Base-by-base conservation (phyloP, 768 basidiomycete species). In the Panaeolus cyanescens region DNA sequence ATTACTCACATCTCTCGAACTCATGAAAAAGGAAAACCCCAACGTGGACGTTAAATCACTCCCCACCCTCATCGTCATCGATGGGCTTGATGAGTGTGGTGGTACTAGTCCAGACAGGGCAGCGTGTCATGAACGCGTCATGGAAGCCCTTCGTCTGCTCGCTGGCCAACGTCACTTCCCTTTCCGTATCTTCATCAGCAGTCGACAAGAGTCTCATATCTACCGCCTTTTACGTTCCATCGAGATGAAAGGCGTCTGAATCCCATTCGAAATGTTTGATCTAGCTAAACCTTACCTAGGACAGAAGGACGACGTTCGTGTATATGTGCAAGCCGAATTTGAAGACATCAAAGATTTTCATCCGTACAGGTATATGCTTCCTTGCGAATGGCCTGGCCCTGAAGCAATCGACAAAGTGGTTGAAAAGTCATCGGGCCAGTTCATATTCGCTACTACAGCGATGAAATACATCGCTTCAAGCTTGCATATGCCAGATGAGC, bases 21-120 rank as follows among this genome's bases (percentile, higher is more conserved):
- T 6, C 12, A 6, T 40, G 19, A 40, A 20, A 7, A 7, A 19
- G 19, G 39, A 20, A 7, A 5, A 40, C 22, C 19, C 19, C 3
- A 22, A 40, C 19, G 5, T 40, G 6, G 39, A 40, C 10, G 19
- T 20, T 15, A 22, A 30, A 9, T 32, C 8, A 13, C 30, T 5
- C n/a, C 54, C 54, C 25, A 36, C 25, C 32, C 30, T 60, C 7
- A n/a, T 60, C 32, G 20, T 60, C 12, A 19, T 60, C 5, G 59
- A 60, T 40, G 59, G 59, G 20, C 34, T 60, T 12, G 37, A 60
- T 40, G 59, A 60, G 19, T 60, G 59, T 17, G n/a, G 36, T 30
- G 37, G 15, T 10, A 17, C 19, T 3, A 9, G 37, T n/a, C 6
- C 12, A 9, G 37, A 39, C 17, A 40, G 19, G 2, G 6, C 5